Base-by-base conservation (phyloP, 2,329 filamentous ascomycete genomes). In the Hortaea werneckii region DNA sequence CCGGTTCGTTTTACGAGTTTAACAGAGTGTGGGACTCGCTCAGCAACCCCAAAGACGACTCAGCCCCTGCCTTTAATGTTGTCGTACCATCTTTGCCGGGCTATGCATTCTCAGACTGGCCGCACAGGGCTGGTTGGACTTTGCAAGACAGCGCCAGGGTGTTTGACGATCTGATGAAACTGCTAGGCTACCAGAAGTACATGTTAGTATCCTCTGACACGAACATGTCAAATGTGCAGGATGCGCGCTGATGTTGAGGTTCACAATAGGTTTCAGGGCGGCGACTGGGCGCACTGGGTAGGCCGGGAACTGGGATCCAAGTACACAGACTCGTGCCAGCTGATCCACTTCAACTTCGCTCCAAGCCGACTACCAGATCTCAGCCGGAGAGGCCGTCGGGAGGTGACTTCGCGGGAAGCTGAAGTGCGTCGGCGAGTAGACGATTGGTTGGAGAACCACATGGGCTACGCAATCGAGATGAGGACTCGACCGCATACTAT, bases 21-120 rank as follows among this genome's bases (percentile, higher is more conserved):
- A 65, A 55, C 40, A 65, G 63, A 47, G n/a, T n/a, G n/a, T n/a
- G n/a, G n/a, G n/a, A n/a, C n/a, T n/a, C n/a, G n/a, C n/a, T n/a
- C n/a, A 43, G 13, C 4, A 46, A 60, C 7, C 49, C 44, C 13
- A 34, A 40, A 27, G 70, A 63, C 1, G 43, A 54, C 4, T 45
- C 54, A 20, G 12, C 9, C 52, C 50, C 2, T 65, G 71, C 0
- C n/a, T 82, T 80, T 53, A 71, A 80, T 48, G 65, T 79, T 8
- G 72, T 82, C 0, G 76, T 76, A 0, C 78, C 78, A 0, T 78
- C 73, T 5, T 62, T 82, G 1, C 77, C 78, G 0, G 74, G 75
- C 40, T 76, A 69, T 49, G 68, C 74, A 54, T 74, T 78, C 63
- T 72, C 63, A 1, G 53, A 54, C 5, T 51, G 57, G 5, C 60